A percentile compares a stretch with the other conserved stretches of the same genome.
Conservation (phyloP, 2,329 filamentous ascomycete species). For the Aureobasidium mangrovei region DNA sequence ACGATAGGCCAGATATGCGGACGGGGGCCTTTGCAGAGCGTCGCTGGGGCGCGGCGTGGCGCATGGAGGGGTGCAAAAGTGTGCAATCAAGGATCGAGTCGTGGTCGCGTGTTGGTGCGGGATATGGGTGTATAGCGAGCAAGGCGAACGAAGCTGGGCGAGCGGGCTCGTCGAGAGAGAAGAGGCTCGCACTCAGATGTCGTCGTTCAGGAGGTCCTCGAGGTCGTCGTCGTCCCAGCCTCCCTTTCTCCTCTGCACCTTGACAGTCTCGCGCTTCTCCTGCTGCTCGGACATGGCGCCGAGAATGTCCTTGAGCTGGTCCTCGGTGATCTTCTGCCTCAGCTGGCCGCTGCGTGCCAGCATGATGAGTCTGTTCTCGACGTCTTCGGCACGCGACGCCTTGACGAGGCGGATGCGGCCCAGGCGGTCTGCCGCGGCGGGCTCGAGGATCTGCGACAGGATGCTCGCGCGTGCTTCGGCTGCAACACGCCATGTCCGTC, state of each 20-base stretch:
- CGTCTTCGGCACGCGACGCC: constrained; percentile 76
- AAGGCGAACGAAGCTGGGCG: neutral
- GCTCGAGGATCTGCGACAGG: constrained; percentile 86
- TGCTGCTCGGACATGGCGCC: constrained; percentile 66
- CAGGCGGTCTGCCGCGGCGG: constrained; percentile 85
- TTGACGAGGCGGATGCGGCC: constrained; percentile 94
- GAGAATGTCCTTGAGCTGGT: constrained; percentile 85
- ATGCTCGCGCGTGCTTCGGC: constrained; percentile 67
- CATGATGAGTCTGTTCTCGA: constrained; percentile 90
- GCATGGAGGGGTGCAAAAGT: neutral
- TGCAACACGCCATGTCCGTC: constrained; percentile 26
- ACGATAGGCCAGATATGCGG: no score
- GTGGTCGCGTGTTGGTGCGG: constrained; percentile 5
- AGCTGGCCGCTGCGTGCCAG: constrained; percentile 83
- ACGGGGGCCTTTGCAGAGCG: no score
- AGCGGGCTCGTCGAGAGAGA: neutral
- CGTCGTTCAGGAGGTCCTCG: constrained; percentile 54
- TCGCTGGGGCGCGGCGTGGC: no score
- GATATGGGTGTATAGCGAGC: no score
- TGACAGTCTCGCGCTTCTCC: constrained; percentile 74
- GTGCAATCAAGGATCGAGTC: neutral
- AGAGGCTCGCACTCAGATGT: neutral
- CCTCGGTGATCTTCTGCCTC: constrained; percentile 77
- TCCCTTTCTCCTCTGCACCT: constrained; percentile 72
- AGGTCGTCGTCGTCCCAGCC: constrained; percentile 80